Percentiles rank a stretch among this genome's conserved stretches.
Conservation (phyloP, 73 alveolate species). For the Diophrys appendiculata region DNA sequence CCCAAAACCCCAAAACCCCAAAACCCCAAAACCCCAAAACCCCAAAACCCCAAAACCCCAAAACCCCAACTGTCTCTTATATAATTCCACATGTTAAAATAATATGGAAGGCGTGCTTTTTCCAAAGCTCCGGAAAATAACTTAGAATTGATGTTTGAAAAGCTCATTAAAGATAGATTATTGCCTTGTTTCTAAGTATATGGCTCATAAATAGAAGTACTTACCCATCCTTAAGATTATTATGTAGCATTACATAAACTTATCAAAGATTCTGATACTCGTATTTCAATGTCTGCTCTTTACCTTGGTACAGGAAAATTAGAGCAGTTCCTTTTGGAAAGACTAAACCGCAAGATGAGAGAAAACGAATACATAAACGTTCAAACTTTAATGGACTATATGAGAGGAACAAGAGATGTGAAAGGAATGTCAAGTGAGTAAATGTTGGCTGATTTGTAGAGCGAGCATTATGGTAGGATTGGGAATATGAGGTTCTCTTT, state of each 20-base stretch:
- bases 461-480: not conserved
- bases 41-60: no score
- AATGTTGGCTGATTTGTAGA: conserved; percentile 15
- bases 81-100: no score
- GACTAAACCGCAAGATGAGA: conserved; percentile 46
- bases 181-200: conserved; percentile 58
- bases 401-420: conserved; percentile 65
- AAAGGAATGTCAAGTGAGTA: conserved; percentile 1
- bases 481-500: conserved; percentile 61
- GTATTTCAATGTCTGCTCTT: conserved; percentile 64
- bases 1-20: no score
- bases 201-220: conserved; percentile 49
- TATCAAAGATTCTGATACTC: conserved; percentile 29
- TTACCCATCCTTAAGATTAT: conserved; percentile 64
- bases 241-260: conserved; percentile 66
- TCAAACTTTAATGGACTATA: conserved; percentile 57
- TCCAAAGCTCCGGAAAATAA: no score
- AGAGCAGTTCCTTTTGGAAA: conserved; percentile 58
- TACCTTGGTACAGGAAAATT: conserved; percentile 70
- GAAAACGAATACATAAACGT: conserved; percentile 30
- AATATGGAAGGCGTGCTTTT: no score
- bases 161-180: conserved; percentile 59
- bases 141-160: conserved; percentile 36
- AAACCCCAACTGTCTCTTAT: no score
- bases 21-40: no score